Evolutionary conservation across 768 basidiomycete genomes (phyloP).

Genomic region (Hygrocybe coccinea): DNA sequence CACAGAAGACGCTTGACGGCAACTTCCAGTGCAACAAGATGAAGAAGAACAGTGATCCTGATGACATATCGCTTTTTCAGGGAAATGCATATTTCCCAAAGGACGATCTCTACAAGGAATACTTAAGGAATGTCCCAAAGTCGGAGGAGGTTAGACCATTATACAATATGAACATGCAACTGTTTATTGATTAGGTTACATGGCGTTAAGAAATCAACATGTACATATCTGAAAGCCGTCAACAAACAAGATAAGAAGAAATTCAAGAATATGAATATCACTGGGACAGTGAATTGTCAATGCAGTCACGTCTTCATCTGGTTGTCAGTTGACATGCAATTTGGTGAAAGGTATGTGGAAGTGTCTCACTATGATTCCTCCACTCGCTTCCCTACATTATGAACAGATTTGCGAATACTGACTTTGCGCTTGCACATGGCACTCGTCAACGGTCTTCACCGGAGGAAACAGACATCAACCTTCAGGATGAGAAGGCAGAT

Average conservation of each 20-base stretch:
- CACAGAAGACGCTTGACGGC: conserved; percentile 16
- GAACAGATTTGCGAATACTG: too few species aligned
- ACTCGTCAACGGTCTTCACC: too few species aligned
- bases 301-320: too few species aligned
- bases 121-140: conserved; percentile 7
- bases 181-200: background rate
- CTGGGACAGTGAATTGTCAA: too few species aligned
- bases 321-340: too few species aligned
- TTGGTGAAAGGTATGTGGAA: too few species aligned
- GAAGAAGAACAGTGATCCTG: conserved; percentile 18
- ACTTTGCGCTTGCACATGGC: too few species aligned
- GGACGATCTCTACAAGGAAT: conserved; percentile 12
- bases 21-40: conserved; percentile 18
- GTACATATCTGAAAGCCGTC: conserved; percentile 19
- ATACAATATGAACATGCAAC: background rate
- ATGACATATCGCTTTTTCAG: conserved; percentile 17
- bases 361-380: too few species aligned
- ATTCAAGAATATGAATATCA: too few species aligned
- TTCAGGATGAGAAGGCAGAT: too few species aligned
- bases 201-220: conserved; percentile 18
- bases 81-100: conserved; percentile 14
- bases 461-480: too few species aligned
- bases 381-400: too few species aligned
- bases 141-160: conserved; percentile 11
- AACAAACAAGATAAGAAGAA: conserved; percentile 23